Base-by-base conservation (phyloP, 2,329 filamentous ascomycete species). In the Aureobasidium sp. region DNA sequence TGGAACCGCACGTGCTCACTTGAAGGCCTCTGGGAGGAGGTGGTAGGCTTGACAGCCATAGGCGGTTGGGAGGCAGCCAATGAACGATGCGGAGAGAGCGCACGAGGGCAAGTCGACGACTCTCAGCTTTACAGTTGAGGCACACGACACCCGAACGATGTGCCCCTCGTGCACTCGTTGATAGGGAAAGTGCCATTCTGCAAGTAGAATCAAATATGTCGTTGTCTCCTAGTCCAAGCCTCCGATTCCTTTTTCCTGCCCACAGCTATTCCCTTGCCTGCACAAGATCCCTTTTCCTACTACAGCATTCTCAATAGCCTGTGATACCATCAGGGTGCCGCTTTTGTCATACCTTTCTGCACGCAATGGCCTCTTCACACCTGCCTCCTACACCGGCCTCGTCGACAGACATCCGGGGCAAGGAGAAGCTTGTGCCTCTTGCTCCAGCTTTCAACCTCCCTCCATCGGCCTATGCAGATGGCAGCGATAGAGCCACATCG, bases 301-400 rank as follows among this genome's bases (percentile, higher is more conserved):
- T 48, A 44, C 41, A 9, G 1, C 41, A 44, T 44, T 24, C 41
- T 44, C n/a, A 8, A 44, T 44, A 48, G 24, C n/a, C 13, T 47
- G 41, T 62, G 24, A 37, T 39, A 47, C 43, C 43, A 48, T 37
- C 53, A 48, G 32, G 43, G 29, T 47, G 43, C 24, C 20, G 26
- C 39, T 46, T 26, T 26, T 48, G 55, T 29, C 41, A 48, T 47
- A 47, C 9, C n/a, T 15, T 27, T 39, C 15, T 39, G 1, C 32
- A 59, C 20, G 43, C 63, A 55, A 92, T 92, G 88, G 84, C 87
- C 72, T 85, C 82, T 63, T 80, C 83, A 48, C 79, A 78, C 61
- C 79, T 86, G 60, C 90, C 88, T 48, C 89, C 87, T 47, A 95
- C 90, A 53, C 91, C 90, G 44, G 86, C 85, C 59, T 89, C 89